Evolutionary conservation across 2,329 filamentous ascomycete genomes (phyloP), one percentile per base, ranked within the genome.

Genomic region (Phialophora expanda): DNA sequence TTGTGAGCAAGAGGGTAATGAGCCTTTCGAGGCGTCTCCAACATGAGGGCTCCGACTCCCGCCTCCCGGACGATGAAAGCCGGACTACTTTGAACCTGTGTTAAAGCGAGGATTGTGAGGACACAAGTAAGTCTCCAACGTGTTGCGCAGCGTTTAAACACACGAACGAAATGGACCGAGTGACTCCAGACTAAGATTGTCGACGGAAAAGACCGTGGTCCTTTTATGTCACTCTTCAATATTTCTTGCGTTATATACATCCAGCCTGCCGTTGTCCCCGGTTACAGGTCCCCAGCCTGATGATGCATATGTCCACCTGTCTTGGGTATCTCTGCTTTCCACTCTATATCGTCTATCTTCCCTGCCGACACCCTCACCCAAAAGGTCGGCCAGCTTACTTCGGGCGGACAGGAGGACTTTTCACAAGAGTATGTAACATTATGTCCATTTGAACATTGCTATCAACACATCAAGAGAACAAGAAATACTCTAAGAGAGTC

Each of bases 401-500:
- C 38, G 14, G 17, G 4, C 17, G 2, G 17, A 44, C 12, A 34
- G 53, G 24, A 32, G 6, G 2, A 30, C 20, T 26, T 50, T 22
- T 24, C 12, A 12, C 20, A 14, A 8, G 9, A 51, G 17, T 14
- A 17, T 34, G 53, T 12, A 55, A 34, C 8, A 12, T 17, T 55
- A n/a, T 20, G 26, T 30, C 8, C 53, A 30, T 30, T 20, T 17
- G 4, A 20, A 28, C 53, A 30, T 28, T 55, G 17, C 53, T 55
- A 55, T 55, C 3, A 34, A 55, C 53, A 55, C 53, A 55, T 20
- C n/a, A 32, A n/a, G 28, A 30, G 28, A 20, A 55, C 24, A 55
- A 6, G 26, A 55, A 12, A 32, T 34, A 55, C 24, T 17, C 28
- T 11, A 30, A 34, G 28, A 55, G 12, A 14, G n/a, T 55, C 53